These are phyloP conservation scores for Neonectria punicea DNA, from an alignment of 2,329 filamentous ascomycete species.

Conservation along the genomic window DNA sequence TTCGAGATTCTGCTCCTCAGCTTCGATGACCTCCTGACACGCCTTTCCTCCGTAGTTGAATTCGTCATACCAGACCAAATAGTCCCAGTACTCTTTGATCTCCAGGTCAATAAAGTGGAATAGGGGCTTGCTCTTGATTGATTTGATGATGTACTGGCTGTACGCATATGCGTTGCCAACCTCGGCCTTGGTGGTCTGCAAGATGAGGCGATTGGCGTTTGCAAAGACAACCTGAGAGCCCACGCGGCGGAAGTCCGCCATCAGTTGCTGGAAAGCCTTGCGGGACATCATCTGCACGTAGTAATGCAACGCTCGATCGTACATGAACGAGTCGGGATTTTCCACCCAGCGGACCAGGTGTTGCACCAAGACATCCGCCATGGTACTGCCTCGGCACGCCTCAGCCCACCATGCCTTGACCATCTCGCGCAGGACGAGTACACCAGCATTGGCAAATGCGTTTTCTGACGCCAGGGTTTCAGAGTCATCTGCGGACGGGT, in stretches of 20 bases:
- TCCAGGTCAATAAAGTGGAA: constrained; percentile 98
- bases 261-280: constrained; percentile 96
- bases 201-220: constrained; percentile 84
- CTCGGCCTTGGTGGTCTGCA: constrained; percentile 96
- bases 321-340: constrained; percentile 91
- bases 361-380: constrained; percentile 98
- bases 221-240: constrained; percentile 97
- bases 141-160: constrained; percentile 97
- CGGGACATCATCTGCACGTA: constrained; percentile 99
- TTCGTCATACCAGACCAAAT: constrained; percentile 98
- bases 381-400: constrained; percentile 86
- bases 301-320: constrained; percentile 92
- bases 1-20: constrained; percentile 79
- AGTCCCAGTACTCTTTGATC: constrained; percentile 99
- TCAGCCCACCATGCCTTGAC: constrained; percentile 99
- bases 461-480: constrained; percentile 81
- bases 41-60: constrained; percentile 98
- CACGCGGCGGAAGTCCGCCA: constrained; percentile 95
- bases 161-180: constrained; percentile 97
- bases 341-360: constrained; percentile 98
- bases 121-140: constrained; percentile 92
- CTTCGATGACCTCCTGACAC: constrained; percentile 82
- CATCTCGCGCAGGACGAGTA: constrained; percentile 94
- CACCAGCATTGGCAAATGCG: constrained; percentile 91
- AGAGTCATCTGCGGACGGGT: constrained; percentile 59